Evolutionary conservation across 1,139 yeast genomes (phyloP).

Genomic region (Zygosaccharomyces sapae): DNA sequence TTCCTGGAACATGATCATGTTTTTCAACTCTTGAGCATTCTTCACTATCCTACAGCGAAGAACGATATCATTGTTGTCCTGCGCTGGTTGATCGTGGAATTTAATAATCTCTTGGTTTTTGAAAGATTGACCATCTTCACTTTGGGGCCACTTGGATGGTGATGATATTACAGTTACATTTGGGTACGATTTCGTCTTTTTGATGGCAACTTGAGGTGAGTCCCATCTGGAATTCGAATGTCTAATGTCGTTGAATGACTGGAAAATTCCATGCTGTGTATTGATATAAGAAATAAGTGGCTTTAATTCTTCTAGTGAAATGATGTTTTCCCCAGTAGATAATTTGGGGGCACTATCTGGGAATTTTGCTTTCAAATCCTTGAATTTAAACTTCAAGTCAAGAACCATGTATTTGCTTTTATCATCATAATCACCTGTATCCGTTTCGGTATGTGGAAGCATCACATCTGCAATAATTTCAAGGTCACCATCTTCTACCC

Average conservation of each 20-base stretch:
- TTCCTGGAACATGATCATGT: constrained; percentile 47
- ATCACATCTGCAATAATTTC: constrained; percentile 68
- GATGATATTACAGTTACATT: constrained; percentile 30
- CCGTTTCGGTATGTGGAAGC: constrained; percentile 50
- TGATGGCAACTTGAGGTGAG: constrained; percentile 34
- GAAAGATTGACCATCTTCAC: constrained; percentile 14
- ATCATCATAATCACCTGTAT: constrained; percentile 27
- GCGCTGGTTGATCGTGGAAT: constrained; percentile 39
- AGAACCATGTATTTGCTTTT: constrained; percentile 55
- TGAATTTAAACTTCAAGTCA: constrained; percentile 59
- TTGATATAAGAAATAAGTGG: constrained; percentile 61
- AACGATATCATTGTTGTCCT: constrained; percentile 40
- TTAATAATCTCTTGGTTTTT: constrained; percentile 26
- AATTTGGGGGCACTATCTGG: constrained; percentile 53
- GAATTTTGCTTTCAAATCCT: constrained; percentile 54
- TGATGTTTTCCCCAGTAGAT: constrained; percentile 51
- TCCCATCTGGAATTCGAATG: constrained; percentile 23
- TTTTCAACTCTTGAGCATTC: constrained; percentile 48
- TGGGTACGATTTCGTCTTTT: constrained; percentile 32
- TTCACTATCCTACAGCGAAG: constrained; percentile 54
- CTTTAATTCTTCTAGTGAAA: constrained; percentile 56
- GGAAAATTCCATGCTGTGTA: constrained; percentile 36
- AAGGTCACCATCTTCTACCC: constrained; percentile 68
- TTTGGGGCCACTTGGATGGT: constrained; percentile 20
- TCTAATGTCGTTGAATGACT: constrained; percentile 26